phyloP scores from a whole-genome alignment of 805 yeast genomes.

The Nakazawaea laoshanensis region DNA sequence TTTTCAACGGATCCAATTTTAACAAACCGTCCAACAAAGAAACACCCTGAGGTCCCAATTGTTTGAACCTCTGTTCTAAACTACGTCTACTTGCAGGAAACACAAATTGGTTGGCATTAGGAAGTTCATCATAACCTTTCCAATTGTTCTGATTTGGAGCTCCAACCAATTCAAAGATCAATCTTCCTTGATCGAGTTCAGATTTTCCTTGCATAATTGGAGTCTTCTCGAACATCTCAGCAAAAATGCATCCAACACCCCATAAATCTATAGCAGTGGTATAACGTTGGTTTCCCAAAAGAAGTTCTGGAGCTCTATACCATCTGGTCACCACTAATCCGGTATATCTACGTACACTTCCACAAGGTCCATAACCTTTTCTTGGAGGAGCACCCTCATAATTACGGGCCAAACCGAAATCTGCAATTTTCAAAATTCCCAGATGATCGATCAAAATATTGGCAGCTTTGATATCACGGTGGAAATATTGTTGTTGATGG shows the following conservation, averaged over 20 bases:
- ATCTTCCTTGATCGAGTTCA: slow-evolving; percentile 81
- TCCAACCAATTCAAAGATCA: slow-evolving; percentile 76
- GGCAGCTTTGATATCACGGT: slow-evolving; percentile 95
- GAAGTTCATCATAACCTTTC: slow-evolving; percentile 54
- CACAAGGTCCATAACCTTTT: slow-evolving; percentile 33
- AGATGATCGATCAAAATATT: slow-evolving; percentile 71
- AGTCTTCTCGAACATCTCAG: slow-evolving; percentile 71
- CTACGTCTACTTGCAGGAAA: slow-evolving; percentile 26
- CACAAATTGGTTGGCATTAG: slow-evolving; percentile 37
- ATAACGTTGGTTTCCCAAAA: slow-evolving; percentile 77
- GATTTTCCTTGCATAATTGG: slow-evolving; percentile 84
- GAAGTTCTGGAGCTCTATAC: slow-evolving; percentile 94
- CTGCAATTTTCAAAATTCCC: slow-evolving; percentile 86
- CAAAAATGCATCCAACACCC: slow-evolving; percentile 97
- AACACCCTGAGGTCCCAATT: slow-evolving; percentile 38
- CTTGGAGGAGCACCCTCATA: slow-evolving; percentile 27
- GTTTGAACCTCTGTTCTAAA: slow-evolving; percentile 39
- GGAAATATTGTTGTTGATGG: slow-evolving; percentile 56
- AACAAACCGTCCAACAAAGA: slow-evolving; percentile 54
- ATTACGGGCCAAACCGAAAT: slow-evolving; percentile 85
- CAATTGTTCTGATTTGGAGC: slow-evolving; percentile 56
- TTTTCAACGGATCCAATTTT: slow-evolving; percentile 56
- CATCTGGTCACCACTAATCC: slow-evolving; percentile 87
- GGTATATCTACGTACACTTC: slow-evolving; percentile 44
- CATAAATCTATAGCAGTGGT: slow-evolving; percentile 96